phyloP scores from a whole-genome alignment of 306 rosid genomes.

The Inga laurina region DNA sequence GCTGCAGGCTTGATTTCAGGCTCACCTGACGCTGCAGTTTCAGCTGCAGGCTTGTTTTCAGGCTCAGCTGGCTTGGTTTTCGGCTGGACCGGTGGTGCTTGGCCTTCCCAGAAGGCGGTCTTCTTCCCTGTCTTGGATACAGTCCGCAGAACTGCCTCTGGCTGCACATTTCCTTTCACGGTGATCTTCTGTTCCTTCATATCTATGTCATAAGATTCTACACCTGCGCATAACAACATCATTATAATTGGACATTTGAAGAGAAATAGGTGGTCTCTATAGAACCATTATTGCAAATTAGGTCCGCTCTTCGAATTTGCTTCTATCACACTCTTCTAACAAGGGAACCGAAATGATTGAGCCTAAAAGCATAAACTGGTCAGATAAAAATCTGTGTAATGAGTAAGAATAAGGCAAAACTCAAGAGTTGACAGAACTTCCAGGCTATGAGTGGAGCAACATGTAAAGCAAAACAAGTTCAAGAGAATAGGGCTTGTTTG shows the following conservation, averaged over 20 bases:
- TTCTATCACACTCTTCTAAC: background rate
- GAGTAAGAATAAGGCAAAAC: conserved; percentile 7
- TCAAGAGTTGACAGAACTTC: background rate
- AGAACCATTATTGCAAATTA: background rate
- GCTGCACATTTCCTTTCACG: conserved; percentile 74
- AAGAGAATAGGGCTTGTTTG: background rate
- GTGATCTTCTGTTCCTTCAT: conserved; percentile 91
- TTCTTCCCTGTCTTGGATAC: conserved; percentile 96
- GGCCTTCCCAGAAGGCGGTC: conserved; percentile 81
- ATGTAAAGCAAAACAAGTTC: background rate
- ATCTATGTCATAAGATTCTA: conserved; percentile 85
- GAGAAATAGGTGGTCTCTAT: background rate
- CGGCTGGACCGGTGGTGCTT: conserved; percentile 30
- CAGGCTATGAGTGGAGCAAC: background rate
- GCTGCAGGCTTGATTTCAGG: conserved; percentile 43
- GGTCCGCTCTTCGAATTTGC: background rate
- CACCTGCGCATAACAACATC: conserved; percentile 54
- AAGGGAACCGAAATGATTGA: background rate
- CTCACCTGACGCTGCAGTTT: conserved; percentile 40
- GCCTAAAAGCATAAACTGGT: background rate
- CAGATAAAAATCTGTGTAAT: background rate
- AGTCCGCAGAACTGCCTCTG: conserved; percentile 77
- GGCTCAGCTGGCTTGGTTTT: conserved; percentile 46
- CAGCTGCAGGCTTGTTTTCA: conserved; percentile 51
- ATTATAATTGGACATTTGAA: background rate